Percentiles rank a stretch among this genome's conserved stretches.
Conservation (phyloP, 2,329 filamentous ascomycete genomes). For the Aspergillus phoenicis region DNA sequence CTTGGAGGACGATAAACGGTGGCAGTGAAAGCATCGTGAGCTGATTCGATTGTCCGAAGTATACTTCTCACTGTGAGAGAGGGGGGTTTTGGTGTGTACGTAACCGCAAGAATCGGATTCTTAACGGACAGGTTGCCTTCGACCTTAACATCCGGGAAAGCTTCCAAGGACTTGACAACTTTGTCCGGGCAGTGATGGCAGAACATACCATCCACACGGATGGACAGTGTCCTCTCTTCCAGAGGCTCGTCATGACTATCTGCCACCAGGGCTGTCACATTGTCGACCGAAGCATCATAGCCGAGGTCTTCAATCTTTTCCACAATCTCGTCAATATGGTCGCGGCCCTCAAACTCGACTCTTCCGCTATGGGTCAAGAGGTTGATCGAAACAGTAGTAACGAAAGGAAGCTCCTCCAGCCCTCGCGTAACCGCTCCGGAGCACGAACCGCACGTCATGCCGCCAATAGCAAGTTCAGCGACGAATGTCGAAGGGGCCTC, state of each 20-base stretch:
- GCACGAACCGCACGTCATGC: conserved; percentile 63
- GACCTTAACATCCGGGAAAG: conserved; percentile 51
- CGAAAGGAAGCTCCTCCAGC: conserved; percentile 49
- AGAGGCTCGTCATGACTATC: conserved; percentile 33
- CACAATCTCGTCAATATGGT: conserved; percentile 49
- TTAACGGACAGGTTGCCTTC: conserved; percentile 56
- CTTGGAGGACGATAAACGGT: conserved; percentile 78
- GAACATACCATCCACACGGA: conserved; percentile 72
- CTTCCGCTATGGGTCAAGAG: conserved; percentile 54
- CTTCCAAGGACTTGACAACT: conserved; percentile 39
- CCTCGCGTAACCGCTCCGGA: conserved; percentile 53
- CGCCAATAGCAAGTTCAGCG: conserved; percentile 55
- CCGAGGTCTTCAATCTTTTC: conserved; percentile 61
- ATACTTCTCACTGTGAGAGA: conserved; percentile 75
- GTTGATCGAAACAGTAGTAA: conserved; percentile 53
- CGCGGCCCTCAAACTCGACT: conserved; percentile 52
- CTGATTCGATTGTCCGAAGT: conserved; percentile 65
- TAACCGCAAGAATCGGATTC: conserved; percentile 69
- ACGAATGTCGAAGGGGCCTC: conserved; percentile 28
- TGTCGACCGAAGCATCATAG: conserved; percentile 65
- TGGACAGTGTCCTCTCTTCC: conserved; percentile 60
- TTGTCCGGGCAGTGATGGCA: conserved; percentile 69
- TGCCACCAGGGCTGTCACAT: conserved; percentile 33
- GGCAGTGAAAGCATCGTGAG: conserved; percentile 67
- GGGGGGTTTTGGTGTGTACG: conserved; percentile 70